Conservation (phyloP, 306 rosid genomes). For the Casuarina equisetifolia region DNA sequence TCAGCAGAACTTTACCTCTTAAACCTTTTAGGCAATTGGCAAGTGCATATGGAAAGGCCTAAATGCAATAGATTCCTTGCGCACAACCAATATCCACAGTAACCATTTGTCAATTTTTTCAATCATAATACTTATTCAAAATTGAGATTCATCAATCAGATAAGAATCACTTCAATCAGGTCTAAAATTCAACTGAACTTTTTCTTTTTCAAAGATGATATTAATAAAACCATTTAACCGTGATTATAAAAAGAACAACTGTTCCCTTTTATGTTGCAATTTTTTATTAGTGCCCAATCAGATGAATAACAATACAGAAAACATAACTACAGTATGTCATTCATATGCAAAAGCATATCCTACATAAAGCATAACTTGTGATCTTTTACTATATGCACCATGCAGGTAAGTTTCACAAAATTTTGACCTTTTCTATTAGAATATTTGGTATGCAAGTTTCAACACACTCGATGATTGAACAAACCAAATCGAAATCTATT, state of each 20-base stretch:
- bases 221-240: not conserved
- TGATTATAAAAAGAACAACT: not conserved
- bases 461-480: conserved; percentile 5
- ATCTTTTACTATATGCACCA: not conserved
- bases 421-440: not conserved
- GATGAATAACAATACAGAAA: no score
- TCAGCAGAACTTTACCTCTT: not conserved
- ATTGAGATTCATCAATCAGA: not conserved
- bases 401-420: not conserved
- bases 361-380: not conserved
- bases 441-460: not conserved
- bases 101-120: not conserved
- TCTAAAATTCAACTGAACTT: not conserved
- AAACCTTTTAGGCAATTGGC: not conserved
- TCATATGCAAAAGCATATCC: not conserved
- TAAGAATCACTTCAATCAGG: not conserved
- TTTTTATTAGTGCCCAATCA: not conserved
- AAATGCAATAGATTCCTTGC: not conserved
- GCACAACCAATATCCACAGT: not conserved
- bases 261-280: not conserved
- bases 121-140: not conserved
- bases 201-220: not conserved
- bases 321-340: not conserved
- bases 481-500: conserved; percentile 18
- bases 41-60: not conserved